phyloP scores from a whole-genome alignment of 495 filamentous ascomycete species.

The Choiromyces venosus region DNA sequence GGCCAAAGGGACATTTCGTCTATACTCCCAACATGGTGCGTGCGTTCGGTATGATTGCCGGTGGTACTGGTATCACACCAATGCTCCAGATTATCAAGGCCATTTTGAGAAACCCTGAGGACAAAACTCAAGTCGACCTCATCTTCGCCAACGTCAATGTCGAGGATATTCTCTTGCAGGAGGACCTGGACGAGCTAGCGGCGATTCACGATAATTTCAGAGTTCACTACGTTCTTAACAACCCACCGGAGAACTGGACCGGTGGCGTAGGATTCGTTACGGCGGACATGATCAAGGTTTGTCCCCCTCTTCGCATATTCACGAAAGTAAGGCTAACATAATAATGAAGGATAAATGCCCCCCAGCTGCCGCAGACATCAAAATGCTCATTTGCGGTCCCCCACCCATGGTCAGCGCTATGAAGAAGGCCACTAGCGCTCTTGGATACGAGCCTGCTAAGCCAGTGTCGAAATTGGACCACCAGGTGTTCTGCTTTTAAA shows the following conservation, averaged over 20 bases:
- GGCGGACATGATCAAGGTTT: conserved; percentile 86
- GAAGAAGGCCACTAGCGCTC: conserved; percentile 86
- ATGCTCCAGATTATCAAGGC: conserved; percentile 95
- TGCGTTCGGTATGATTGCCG: conserved; percentile 94
- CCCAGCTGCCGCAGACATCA: conserved; percentile 76
- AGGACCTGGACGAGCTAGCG: conserved; percentile 75
- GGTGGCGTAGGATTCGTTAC: conserved; percentile 93
- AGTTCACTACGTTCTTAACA: conserved; percentile 92
- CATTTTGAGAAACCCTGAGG: conserved; percentile 71
- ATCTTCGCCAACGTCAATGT: conserved; percentile 94
- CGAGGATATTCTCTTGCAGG: conserved; percentile 87
- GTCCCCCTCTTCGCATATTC: not conserved
- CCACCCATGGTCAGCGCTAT: conserved; percentile 95
- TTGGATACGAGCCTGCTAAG: conserved; percentile 84
- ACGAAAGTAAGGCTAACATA: conserved; percentile 23
- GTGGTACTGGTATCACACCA: conserved; percentile 94
- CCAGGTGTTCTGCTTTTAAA: conserved; percentile 96
- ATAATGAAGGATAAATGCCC: conserved; percentile 66
- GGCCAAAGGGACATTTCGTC: conserved; percentile 94
- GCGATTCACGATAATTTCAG: conserved; percentile 72
- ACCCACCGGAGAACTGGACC: conserved; percentile 82
- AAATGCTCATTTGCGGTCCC: conserved; percentile 92
- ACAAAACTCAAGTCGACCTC: conserved; percentile 82
- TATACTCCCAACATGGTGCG: conserved; percentile 93
- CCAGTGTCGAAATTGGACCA: conserved; percentile 96